phyloP scores from a whole-genome alignment of 306 rosid genomes.

The Lathyrus aphaca region DNA sequence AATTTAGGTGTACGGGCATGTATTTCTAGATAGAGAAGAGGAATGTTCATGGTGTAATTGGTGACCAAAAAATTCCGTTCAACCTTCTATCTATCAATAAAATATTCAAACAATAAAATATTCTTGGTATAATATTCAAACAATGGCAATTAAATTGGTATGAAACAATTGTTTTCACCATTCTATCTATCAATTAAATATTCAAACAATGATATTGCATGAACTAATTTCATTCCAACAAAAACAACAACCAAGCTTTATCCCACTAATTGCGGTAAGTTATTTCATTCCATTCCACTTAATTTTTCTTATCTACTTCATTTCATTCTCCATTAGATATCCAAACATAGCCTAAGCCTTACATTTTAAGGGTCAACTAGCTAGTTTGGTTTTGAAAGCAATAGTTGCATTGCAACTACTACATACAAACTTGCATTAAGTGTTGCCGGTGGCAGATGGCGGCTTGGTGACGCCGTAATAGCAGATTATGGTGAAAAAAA shows the following conservation, averaged over 20 bases:
- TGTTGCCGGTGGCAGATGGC: no score
- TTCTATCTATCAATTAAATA: not conserved
- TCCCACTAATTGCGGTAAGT: not conserved
- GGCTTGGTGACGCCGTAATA: no score
- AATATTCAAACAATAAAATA: not conserved
- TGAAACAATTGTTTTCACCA: not conserved
- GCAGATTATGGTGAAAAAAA: no score
- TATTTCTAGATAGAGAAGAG: not conserved
- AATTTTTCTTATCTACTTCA: not conserved
- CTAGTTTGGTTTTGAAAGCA: not conserved
- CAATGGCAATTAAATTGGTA: not conserved
- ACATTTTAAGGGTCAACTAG: not conserved
- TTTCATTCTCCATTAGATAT: not conserved
- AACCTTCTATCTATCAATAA: not conserved
- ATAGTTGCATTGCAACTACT: not conserved
- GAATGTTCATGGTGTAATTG: not conserved
- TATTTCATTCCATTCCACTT: not conserved
- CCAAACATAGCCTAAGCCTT: not conserved
- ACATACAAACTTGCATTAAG: conserved; percentile 25
- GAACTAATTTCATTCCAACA: no score
- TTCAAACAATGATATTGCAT: not conserved
- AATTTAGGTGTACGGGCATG: not conserved
- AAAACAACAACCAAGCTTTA: no score
- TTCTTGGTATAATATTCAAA: not conserved
- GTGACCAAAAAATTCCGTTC: not conserved